These are phyloP conservation scores for Saccharomyces hybrid DNA, from an alignment of 1,139 yeast species.

Conservation along the genomic window DNA sequence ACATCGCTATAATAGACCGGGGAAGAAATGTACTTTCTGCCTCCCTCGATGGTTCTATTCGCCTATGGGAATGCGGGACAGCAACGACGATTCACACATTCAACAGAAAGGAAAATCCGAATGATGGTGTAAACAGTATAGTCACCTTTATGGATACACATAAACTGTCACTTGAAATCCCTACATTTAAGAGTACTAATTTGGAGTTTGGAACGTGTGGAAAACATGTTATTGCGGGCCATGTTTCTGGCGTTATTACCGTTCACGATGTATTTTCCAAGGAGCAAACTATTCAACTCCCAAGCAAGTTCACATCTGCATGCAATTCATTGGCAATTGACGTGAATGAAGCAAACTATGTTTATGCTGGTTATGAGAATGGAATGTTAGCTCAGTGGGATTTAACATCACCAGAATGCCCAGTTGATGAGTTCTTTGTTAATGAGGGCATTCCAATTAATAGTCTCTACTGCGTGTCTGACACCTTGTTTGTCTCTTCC, in stretches of 20 bases:
- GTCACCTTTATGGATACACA: constrained; percentile 3
- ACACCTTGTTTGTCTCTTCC: constrained; percentile 17
- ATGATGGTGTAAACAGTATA: constrained; percentile 33
- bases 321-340: constrained; percentile 20
- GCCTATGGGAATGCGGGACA: constrained; percentile 62
- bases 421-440: constrained; percentile 12
- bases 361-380: constrained; percentile 41
- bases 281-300: constrained; percentile 17
- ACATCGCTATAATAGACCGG: constrained; percentile 43
- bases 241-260: constrained; percentile 42
- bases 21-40: constrained; percentile 59
- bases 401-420: constrained; percentile 17
- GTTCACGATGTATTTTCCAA: constrained; percentile 34
- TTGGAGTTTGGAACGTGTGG: constrained; percentile 39
- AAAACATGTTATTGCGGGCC: constrained; percentile 40
- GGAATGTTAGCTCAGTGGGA: constrained; percentile 43
- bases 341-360: constrained; percentile 16
- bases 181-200: constrained; percentile 1
- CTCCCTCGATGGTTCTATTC: constrained; percentile 46
- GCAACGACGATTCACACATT: constrained; percentile 41
- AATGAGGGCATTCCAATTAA: constrained; percentile 17
- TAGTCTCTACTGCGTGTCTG: constrained; percentile 6
- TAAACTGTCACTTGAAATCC: neutral
- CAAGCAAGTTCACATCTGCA: constrained; percentile 16
- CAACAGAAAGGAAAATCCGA: constrained; percentile 31